phyloP scores from a whole-genome alignment of 352 stramenopile genomes.

The Globisporangium cylindrosporum region DNA sequence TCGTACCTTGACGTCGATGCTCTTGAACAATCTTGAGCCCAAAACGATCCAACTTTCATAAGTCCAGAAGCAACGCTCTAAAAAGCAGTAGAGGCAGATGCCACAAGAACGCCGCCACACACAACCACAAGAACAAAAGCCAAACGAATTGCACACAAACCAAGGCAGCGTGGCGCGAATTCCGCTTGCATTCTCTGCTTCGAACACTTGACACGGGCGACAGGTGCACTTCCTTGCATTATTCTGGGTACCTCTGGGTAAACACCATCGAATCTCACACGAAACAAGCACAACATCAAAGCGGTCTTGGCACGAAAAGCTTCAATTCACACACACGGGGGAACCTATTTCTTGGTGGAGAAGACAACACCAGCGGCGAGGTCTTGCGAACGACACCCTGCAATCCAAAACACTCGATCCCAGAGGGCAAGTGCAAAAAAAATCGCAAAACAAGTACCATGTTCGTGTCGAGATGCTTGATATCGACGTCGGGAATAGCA shows the following conservation, averaged over 20 bases:
- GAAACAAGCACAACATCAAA: slow-evolving; percentile 10
- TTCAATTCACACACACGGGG: neutral
- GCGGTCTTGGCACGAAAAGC: neutral
- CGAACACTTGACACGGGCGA: neutral
- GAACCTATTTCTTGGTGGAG: slow-evolving; percentile 7
- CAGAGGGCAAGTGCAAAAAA: neutral
- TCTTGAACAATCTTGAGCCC: neutral
- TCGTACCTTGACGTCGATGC: neutral
- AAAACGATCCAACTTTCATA: neutral
- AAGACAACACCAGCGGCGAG: neutral
- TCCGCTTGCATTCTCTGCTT: neutral
- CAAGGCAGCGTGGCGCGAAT: neutral
- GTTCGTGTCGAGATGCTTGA: neutral
- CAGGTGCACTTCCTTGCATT: slow-evolving; percentile 1
- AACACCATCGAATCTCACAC: slow-evolving; percentile 9
- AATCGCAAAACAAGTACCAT: slow-evolving; percentile 4
- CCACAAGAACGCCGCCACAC: neutral
- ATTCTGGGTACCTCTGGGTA: neutral
- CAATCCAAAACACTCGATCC: neutral
- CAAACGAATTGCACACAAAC: neutral
- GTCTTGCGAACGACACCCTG: neutral
- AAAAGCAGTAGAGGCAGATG: neutral
- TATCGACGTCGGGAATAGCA: too few relatives aligned
- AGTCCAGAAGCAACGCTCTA: neutral
- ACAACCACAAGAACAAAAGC: neutral